phyloP scores from a whole-genome alignment of 163 green algal species.

The Chloromonas sp. region DNA sequence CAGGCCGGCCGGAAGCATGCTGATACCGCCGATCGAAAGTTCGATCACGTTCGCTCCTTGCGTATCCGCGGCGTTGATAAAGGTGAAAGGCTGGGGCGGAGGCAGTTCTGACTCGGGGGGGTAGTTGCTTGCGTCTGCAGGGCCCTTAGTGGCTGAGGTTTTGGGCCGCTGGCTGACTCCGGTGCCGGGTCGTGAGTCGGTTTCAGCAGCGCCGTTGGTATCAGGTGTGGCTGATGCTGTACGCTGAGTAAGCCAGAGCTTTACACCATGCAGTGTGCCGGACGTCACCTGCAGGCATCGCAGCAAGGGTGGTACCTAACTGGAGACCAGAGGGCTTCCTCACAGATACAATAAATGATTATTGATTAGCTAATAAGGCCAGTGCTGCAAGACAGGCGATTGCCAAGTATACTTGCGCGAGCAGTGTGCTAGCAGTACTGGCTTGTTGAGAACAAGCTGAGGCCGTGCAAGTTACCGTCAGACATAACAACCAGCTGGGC shows the following conservation, averaged over 20 bases:
- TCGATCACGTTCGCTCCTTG: background rate
- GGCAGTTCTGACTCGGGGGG: background rate
- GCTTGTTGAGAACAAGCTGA: too few relatives aligned
- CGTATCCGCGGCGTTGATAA: background rate
- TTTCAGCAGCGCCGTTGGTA: background rate
- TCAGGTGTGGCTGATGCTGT: background rate
- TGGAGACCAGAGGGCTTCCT: too few relatives aligned
- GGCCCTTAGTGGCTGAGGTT: background rate
- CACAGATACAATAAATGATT: too few relatives aligned
- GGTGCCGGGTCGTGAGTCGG: background rate
- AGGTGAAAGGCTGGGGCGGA: background rate
- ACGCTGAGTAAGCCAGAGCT: background rate
- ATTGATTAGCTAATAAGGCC: too few relatives aligned
- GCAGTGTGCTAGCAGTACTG: too few relatives aligned
- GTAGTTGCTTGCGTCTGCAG: background rate
- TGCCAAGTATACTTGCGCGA: too few relatives aligned
- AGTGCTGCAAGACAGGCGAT: too few relatives aligned
- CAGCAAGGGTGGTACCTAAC: background rate
- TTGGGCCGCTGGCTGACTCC: background rate
- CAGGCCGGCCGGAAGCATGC: background rate
- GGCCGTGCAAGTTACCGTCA: too few relatives aligned
- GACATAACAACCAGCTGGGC: too few relatives aligned
- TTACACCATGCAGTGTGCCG: background rate
- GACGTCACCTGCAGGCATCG: background rate
- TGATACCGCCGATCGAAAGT: background rate